Base-by-base conservation (phyloP, 2,329 filamentous ascomycete genomes). In the Cadophora sp. region DNA sequence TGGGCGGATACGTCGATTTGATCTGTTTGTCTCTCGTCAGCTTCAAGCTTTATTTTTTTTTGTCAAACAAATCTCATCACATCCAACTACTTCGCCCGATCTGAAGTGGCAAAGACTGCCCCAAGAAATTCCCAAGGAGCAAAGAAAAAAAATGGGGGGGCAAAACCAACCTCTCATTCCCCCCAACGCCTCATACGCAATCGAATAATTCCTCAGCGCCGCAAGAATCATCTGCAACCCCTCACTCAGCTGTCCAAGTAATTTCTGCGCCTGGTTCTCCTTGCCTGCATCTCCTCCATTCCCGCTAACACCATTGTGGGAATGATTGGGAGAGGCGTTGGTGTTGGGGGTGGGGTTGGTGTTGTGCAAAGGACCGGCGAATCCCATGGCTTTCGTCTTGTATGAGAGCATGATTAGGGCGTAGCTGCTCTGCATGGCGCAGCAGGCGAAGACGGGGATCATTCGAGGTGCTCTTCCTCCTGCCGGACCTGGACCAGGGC, bases 391-490 rank as follows among this genome's bases (percentile, higher is more conserved):
- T 29, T 66, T 64, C 0, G 69, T 72, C 56, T 73, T 75, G 34
- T 72, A 73, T 14, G 62, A 68, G 27, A 78, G 67, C 77, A 79
- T 78, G 19, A 79, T 71, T 63, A 79, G 73, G 1, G 76, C 77
- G 53, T 79, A 79, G n/a, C 73, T 75, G 26, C 70, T 70, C 60
- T 79, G 77, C 75, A 78, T 77, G 6, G 77, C 77, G 65, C 78
- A 79, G 66, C 78, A 79, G 11, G 77, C 76, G 64, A 78, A 79
- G 1, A 76, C 70, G 1, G 78, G 78, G 56, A 79, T 74, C 55
- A 75, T 77, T 12, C 78, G 68, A 0, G 77, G 77, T 9, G 60
- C 22, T 19, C 11, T 6, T 43, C 2, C 6, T 3, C 12, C 40
- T 14, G 40, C 40, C 19, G 40, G 40, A 2, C 12, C 16, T 43